phyloP scores from a whole-genome alignment of 768 basidiomycete species.

The Termitomyces sp. region DNA sequence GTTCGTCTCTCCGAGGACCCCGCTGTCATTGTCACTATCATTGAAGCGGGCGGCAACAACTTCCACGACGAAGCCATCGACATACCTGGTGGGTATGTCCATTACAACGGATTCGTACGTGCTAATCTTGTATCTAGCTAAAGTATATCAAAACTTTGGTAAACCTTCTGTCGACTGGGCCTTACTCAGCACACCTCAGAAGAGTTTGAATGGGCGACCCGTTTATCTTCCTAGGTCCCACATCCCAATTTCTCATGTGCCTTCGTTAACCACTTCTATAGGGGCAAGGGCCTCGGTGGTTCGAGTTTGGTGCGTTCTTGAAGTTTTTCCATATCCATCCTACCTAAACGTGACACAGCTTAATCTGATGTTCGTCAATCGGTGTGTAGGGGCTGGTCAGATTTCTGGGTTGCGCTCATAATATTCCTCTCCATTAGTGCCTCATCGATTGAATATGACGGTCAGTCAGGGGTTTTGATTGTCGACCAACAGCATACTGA shows the following conservation, averaged over 20 bases:
- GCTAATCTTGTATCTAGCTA: background rate
- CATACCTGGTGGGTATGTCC: background rate
- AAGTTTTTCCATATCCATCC: background rate
- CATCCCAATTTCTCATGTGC: background rate
- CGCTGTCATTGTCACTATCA: background rate
- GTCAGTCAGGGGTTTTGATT: background rate
- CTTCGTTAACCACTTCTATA: background rate
- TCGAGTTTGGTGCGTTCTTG: background rate
- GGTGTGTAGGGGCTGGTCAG: background rate
- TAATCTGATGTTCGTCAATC: background rate
- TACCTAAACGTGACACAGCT: background rate
- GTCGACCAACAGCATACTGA: background rate
- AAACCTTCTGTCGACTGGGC: background rate
- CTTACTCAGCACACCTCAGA: constrained; percentile 1
- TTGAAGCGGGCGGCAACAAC: background rate
- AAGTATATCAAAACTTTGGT: background rate
- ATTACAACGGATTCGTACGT: background rate
- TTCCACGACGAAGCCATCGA: background rate
- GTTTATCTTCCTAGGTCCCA: constrained; percentile 1
- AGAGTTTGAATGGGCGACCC: background rate
- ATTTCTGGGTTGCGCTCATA: background rate
- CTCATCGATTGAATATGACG: background rate
- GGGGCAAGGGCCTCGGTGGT: constrained; percentile 1
- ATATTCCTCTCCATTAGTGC: background rate
- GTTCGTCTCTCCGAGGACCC: background rate